Percentiles rank a stretch among this genome's conserved stretches.
Evolutionary conservation across 495 filamentous ascomycete species (phyloP).

Genomic region (Penicillium daleae): DNA sequence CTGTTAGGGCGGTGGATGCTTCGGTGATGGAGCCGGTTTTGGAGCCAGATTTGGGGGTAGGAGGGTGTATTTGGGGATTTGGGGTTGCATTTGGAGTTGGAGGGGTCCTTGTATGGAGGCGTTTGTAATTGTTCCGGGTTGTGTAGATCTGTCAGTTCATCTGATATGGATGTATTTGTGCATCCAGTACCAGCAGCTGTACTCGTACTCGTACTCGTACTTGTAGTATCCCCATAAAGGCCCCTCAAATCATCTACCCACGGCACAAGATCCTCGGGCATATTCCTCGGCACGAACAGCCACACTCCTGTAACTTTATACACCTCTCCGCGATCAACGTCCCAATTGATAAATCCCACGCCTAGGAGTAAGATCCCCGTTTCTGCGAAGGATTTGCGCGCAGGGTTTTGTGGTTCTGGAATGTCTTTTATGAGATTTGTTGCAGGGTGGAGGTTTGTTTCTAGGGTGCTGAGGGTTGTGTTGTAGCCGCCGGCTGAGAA

Average conservation of each 20-base stretch:
- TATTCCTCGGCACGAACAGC: not conserved
- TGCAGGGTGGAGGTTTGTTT: not conserved
- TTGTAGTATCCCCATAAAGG: not conserved
- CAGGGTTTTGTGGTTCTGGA: not conserved
- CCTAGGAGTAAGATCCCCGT: not conserved
- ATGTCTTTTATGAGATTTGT: not conserved
- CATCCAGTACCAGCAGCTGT: too few species aligned
- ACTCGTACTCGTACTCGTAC: too few species aligned
- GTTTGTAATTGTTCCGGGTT: too few species aligned
- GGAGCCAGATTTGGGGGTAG: not conserved
- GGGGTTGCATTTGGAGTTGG: too few species aligned
- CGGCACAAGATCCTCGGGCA: not conserved
- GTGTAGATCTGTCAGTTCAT: too few species aligned
- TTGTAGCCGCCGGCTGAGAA: not conserved
- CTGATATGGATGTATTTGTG: too few species aligned
- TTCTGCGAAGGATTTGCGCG: not conserved
- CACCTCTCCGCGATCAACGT: not conserved
- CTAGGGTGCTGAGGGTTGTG: not conserved
- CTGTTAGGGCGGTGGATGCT: not conserved
- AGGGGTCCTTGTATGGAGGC: too few species aligned
- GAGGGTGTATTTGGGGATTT: not conserved
- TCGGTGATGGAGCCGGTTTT: not conserved
- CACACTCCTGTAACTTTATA: not conserved
- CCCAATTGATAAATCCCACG: not conserved
- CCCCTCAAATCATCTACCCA: not conserved